phyloP scores from a whole-genome alignment of 768 basidiomycete genomes.

The Punctularia strigosozonata region DNA sequence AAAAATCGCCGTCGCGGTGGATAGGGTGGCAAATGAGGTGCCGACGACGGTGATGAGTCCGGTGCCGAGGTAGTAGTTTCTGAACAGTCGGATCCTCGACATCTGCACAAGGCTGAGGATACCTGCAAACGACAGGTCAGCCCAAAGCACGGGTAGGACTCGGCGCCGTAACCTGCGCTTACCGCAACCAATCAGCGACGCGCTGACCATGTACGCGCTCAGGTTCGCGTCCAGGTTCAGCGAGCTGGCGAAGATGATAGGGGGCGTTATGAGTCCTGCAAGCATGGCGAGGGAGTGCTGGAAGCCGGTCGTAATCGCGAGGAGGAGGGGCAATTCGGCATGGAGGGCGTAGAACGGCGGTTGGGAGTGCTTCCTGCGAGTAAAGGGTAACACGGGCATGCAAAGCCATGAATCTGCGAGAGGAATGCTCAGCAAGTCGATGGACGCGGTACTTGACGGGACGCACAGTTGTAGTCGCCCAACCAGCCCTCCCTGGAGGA shows the following conservation, averaged over 20 bases:
- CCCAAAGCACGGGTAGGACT: background rate
- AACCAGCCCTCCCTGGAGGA: conserved; percentile 60
- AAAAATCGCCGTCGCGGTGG: conserved; percentile 64
- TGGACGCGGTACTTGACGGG: conserved; percentile 22
- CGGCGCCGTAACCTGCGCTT: conserved; percentile 12
- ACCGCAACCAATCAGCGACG: conserved; percentile 73
- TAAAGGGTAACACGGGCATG: conserved; percentile 53
- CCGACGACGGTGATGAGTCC: conserved; percentile 76
- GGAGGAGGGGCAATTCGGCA: conserved; percentile 56
- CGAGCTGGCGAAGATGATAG: conserved; percentile 64
- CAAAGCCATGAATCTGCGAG: conserved; percentile 36
- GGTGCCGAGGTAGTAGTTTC: conserved; percentile 63
- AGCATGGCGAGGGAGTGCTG: conserved; percentile 78
- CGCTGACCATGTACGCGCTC: conserved; percentile 71
- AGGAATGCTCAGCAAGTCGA: background rate
- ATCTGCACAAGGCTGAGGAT: conserved; percentile 72
- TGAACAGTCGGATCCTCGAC: conserved; percentile 51
- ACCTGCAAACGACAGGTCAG: conserved; percentile 25
- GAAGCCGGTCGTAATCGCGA: conserved; percentile 63
- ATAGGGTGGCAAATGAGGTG: conserved; percentile 69
- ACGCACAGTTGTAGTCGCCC: conserved; percentile 73
- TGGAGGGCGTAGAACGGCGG: conserved; percentile 74
- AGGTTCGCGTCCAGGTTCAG: conserved; percentile 45
- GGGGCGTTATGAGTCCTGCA: conserved; percentile 72
- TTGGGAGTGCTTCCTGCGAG: conserved; percentile 18